Evolutionary conservation across 2,329 filamentous ascomycete species (phyloP), one percentile per base, ranked within the genome.

Genomic region (Colletotrichum somersetense): DNA sequence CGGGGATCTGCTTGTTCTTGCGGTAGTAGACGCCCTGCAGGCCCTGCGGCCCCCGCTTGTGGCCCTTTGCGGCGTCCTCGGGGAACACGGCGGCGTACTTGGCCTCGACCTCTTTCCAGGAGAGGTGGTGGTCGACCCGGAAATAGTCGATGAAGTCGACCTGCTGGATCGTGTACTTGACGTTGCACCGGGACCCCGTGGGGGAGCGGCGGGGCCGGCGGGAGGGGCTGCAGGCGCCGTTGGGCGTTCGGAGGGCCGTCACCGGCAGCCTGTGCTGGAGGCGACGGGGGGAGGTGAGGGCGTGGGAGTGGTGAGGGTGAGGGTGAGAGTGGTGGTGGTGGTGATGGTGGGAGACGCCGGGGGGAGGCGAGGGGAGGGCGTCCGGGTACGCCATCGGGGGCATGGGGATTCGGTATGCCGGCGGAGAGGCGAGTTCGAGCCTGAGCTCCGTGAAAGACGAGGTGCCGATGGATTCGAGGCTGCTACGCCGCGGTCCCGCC

Each of bases 81-180:
- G 71, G 71, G 72, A 75, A 75, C 23, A 68, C 62, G 14, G 65
- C 46, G 66, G 73, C 72, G 68, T 72, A 75, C 66, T 75, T 73
- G 57, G 68, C 72, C 46, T 72, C 72, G 61, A 75, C 73, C 62
- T 75, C 73, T 30, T 75, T 73, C 73, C 73, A 75, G 16, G 73
- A 71, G 18, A 73, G 72, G 55, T 74, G 67, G 42, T 73, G 67
- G 65, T 75, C 72, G 33, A 74, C 73, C 42, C 72, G 67, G 57
- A 73, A 75, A 68, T 75, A 75, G 50, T 74, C 72, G 52, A 75
- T 74, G 26, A 75, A 75, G 67, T 75, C 73, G 58, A 74, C 72
- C 68, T 75, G 73, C 58, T 75, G 72, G 48, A 74, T 75, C 33
- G 73, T 75, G 72, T 75, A 75, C 65, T 75, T 75, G 3, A 75